Base-by-base conservation (phyloP, 2,329 filamentous ascomycete species). In the Diaporthe sp. region DNA sequence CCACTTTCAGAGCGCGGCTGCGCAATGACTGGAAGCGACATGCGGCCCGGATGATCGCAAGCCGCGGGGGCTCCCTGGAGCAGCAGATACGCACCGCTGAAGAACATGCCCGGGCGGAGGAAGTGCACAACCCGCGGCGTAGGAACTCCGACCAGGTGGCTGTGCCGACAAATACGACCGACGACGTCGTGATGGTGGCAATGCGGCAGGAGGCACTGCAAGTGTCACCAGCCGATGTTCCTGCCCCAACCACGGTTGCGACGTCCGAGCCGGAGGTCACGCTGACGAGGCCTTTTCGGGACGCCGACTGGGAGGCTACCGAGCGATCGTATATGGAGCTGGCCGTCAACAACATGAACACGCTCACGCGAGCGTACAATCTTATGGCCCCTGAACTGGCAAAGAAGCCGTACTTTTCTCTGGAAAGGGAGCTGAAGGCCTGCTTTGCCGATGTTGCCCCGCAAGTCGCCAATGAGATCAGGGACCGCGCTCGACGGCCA, bases 361-460 rank as follows among this genome's bases (percentile, higher is more conserved):
- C 86, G 42, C 88, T 97, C 67, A 93, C 95, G 10, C 91, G 97
- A 37, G 94, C 94, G 19, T 99, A 99, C 87, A 98, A 98, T 80
- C 90, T 98, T 4, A 96, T 98, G 92, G 96, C 97, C 0, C 97
- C 97, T 0, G 93, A 95, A 73, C 88, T 98, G 2, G 96, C 96
- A 3, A 97, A 97, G 85, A 98, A 98, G 83, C 95, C 96, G 0
- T 98, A 98, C 83, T 95, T 95, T 81, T 92, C 89, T 2, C 90
- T 98, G 10, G 91, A 95, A 59, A 91, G 96, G 67, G 97, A 99
- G 84, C 88, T 98, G 22, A 89, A 88, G 42, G 88, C 90, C 3
- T 98, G 96, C 82, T 98, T 92, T 81, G 94, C 95, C 0, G 96
- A 98, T 76, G 93, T 98, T 1, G 96, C 96, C 9, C 95, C 95